Evolutionary conservation across 129 eudicot genomes (phyloP).

Genomic region (Arctium lappa): DNA sequence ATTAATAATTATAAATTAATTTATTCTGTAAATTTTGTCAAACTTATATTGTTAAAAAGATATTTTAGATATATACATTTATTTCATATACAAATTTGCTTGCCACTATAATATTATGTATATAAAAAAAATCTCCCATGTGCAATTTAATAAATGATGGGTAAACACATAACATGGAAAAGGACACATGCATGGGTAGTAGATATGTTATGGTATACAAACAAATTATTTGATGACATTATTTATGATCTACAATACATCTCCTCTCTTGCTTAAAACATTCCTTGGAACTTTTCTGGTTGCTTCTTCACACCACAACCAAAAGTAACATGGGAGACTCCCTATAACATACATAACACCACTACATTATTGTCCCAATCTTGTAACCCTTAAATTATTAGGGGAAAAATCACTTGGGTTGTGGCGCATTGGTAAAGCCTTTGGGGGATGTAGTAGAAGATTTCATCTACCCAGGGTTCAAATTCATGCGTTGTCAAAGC

Average conservation of each 20-base stretch:
- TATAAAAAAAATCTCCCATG: not conserved
- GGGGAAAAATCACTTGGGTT: no score
- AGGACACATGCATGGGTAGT: conserved; percentile 6
- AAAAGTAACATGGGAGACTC: not conserved
- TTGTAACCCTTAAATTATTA: not conserved
- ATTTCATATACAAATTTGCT: not conserved
- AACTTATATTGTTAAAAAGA: not conserved
- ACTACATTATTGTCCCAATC: conserved; percentile 14
- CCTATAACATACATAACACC: not conserved
- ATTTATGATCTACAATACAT: not conserved
- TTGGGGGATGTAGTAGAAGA: no score
- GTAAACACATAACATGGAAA: conserved; percentile 11
- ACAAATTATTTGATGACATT: conserved; percentile 23
- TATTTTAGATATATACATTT: not conserved
- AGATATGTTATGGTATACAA: not conserved
- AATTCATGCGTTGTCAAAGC: no score
- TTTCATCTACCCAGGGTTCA: no score
- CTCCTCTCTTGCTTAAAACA: conserved; percentile 5
- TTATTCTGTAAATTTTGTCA: not conserved
- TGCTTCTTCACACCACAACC: conserved; percentile 13
- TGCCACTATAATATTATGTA: not conserved
- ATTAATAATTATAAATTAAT: not conserved
- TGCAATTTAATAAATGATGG: conserved; percentile 1
- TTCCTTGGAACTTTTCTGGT: not conserved
- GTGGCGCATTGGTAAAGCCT: no score